Percentiles rank a stretch among this genome's conserved stretches.
These are phyloP conservation scores for Ailanthus altissimus DNA, from an alignment of 345 rosid genomes.

Conservation along the genomic window DNA sequence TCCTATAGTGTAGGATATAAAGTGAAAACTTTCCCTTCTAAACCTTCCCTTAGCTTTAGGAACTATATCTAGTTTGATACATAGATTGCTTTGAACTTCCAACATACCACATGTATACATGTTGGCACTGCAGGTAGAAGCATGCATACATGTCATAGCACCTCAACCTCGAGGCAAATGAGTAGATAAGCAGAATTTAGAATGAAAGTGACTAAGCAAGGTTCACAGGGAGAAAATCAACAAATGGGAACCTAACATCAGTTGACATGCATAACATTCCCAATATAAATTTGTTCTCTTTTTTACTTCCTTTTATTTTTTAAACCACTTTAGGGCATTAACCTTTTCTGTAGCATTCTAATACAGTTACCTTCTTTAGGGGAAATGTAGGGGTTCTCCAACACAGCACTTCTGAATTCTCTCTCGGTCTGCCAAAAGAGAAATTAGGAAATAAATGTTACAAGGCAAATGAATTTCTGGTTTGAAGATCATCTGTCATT, in stretches of 20 bases:
- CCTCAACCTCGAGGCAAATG: background rate
- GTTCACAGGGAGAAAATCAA: background rate
- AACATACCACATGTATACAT: background rate
- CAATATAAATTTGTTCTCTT: background rate
- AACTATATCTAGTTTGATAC: background rate
- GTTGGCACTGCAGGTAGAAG: background rate
- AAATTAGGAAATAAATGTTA: background rate
- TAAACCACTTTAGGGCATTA: background rate
- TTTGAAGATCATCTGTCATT: background rate
- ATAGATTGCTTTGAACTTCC: background rate
- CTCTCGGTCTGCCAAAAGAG: constrained; percentile 49
- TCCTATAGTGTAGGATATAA: background rate
- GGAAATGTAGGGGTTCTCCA: constrained; percentile 66
- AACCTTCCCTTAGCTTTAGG: background rate
- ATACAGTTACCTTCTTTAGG: constrained; percentile 47
- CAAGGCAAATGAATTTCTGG: background rate
- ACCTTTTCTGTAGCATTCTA: background rate
- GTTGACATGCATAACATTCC: background rate
- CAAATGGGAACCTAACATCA: background rate
- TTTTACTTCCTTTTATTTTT: background rate
- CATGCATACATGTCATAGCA: background rate
- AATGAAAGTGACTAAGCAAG: background rate
- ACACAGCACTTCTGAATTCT: constrained; percentile 49
- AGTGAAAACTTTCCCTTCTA: background rate
- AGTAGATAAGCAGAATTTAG: background rate